Base-by-base conservation (phyloP, 371 early-diverging fungal genomes). In the Mortierella sp. region DNA sequence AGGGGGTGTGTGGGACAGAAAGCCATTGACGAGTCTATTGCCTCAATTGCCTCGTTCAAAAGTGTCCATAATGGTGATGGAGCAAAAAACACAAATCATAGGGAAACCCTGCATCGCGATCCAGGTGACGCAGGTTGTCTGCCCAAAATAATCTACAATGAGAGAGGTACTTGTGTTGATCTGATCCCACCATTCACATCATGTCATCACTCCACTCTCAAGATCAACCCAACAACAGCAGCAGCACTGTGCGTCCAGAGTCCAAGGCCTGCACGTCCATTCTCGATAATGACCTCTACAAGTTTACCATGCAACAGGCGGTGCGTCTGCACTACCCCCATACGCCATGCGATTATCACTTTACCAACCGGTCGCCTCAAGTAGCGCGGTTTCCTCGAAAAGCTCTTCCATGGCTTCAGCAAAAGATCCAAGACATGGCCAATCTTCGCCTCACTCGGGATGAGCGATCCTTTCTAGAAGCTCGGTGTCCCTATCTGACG, bases 241-340 rank as follows among this genome's bases (percentile, higher is more conserved):
- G 34, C 34, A 34, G 34, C 34, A 34, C 34, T n/a, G n/a, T n/a
- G n/a, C 55, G 17, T 29, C 59, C 22, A 40, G 41, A 0, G 28
- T 60, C 60, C 13, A 29, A 24, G 44, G 66, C 70, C 13, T 61
- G 70, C 60, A 58, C 67, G 14, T 84, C 85, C 2, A 80, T 92
- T 43, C 85, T 92, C 17, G 92, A 92, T 67, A 91, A 91, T 80
- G 92, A 92, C 60, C 81, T 91, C 29, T 92, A 92, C 87, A 92
- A 92, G 69, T 89, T 92, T 47, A 88, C 90, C 22, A 93, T 93
- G 93, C 93, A 93, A 60, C 83, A 91, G 63, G 91, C 90, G 0
- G 91, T 92, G 14, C 64, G 88, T 31, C 83, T 87, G 60, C 90
- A 91, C 56, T 93, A 91, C 56, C 87, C 88, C n/a, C 79, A 87